These are phyloP conservation scores for Hypoxylon sp. DNA, from an alignment of 2,329 filamentous ascomycete species.

Conservation along the genomic window DNA sequence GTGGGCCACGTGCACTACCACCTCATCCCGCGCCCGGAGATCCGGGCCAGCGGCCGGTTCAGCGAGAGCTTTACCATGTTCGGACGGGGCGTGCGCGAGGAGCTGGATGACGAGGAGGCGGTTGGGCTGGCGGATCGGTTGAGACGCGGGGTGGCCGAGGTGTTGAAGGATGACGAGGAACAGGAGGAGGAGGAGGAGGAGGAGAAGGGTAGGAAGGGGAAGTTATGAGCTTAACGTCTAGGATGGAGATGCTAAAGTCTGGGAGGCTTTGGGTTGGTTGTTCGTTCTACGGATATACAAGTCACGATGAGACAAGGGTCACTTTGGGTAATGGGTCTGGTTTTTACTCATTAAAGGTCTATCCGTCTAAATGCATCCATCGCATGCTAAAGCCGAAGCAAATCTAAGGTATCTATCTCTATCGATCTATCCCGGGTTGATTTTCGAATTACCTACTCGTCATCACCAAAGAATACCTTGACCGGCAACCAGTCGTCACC, in stretches of 20 bases:
- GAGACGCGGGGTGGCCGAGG: conserved; percentile 57
- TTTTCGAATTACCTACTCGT: conserved; percentile 77
- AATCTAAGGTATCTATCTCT: conserved; percentile 15
- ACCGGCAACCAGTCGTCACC: conserved; percentile 76
- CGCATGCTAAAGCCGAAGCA: conserved; percentile 4
- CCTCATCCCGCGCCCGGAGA: conserved; percentile 84
- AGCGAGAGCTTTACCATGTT: conserved; percentile 84
- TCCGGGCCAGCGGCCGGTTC: conserved; percentile 59
- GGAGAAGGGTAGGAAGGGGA: conserved; percentile 53
- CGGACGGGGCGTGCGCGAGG: conserved; percentile 74
- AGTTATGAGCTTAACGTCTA: conserved; percentile 37
- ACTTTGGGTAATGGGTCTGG: no score
- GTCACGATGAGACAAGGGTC: no score
- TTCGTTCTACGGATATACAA: no score
- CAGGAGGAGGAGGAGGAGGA: conserved; percentile 54
- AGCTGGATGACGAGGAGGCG: conserved; percentile 80
- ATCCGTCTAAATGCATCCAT: conserved; percentile 27
- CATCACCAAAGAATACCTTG: conserved; percentile 84
- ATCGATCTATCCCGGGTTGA: no score
- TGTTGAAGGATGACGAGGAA: no score
- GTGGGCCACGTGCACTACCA: conserved; percentile 96
- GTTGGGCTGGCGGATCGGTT: conserved; percentile 64
- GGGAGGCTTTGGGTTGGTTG: no score
- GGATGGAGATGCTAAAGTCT: background rate
- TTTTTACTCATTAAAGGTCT: conserved; percentile 29